Conservation (phyloP, 805 yeast species). For the Isabelozyma heimii region DNA sequence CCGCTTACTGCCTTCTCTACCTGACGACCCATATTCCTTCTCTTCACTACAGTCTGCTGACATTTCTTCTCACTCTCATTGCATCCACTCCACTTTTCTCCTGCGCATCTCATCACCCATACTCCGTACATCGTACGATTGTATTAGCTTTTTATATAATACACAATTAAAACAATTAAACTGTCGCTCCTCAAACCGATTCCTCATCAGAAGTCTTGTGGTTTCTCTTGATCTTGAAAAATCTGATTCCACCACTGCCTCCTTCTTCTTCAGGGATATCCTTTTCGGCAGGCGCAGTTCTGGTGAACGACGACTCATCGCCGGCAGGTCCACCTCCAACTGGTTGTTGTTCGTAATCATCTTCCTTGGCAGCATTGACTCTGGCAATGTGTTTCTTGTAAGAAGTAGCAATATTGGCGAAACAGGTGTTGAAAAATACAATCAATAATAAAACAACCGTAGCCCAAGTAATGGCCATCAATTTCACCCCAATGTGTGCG, state of each 20-base stretch:
- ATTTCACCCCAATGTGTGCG: conserved; percentile 53
- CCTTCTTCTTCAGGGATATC: conserved; percentile 34
- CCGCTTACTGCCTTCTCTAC: too few relatives aligned
- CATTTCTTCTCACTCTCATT: too few relatives aligned
- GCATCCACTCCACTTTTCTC: too few relatives aligned
- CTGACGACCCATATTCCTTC: too few relatives aligned
- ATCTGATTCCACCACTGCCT: conserved; percentile 62
- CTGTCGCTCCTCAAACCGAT: conserved; percentile 27
- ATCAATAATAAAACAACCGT: conserved; percentile 52
- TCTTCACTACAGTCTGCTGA: too few relatives aligned
- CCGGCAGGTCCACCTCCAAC: conserved; percentile 25
- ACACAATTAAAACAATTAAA: neutral
- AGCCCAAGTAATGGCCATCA: conserved; percentile 71
- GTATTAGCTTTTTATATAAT: neutral
- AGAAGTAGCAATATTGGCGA: conserved; percentile 46
- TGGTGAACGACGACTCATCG: conserved; percentile 43
- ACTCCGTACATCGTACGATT: too few relatives aligned
- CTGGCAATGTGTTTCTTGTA: conserved; percentile 50
- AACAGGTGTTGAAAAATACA: conserved; percentile 52
- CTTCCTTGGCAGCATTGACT: conserved; percentile 19
- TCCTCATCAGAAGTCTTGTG: conserved; percentile 43
- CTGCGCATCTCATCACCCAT: too few relatives aligned
- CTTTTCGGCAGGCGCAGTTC: conserved; percentile 25
- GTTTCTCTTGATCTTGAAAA: conserved; percentile 68
- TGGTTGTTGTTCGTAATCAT: conserved; percentile 17